Evolutionary conservation across 1,139 yeast genomes (phyloP), one percentile per base, ranked within the genome.

Genomic region (Pneumocystis murina): DNA sequence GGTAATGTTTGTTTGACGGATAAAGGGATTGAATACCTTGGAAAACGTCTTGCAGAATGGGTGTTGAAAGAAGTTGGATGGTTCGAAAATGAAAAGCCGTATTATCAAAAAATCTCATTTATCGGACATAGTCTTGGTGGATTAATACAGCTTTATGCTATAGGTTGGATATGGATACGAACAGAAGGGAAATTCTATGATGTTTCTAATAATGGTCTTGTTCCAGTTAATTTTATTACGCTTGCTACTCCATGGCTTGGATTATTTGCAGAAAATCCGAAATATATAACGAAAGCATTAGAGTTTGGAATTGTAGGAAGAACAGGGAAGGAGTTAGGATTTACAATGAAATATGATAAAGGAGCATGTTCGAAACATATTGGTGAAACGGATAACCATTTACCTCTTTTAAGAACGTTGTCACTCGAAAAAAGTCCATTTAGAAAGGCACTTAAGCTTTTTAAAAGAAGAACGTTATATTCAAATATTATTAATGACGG

Each of bases 81-180:
- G 66, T 63, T 35, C n/a, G 55, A 41, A 8, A 35, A 58, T 28
- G 60, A 63, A 28, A 48, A 43, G 20, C 64, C 63, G 3, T 75
- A 77, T 60, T 81, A 86, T 1, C 72, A 73, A 0, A 84, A 82
- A 69, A 84, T 92, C 2, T 90, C 97, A 0, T 91, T 92, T 70
- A 78, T 94, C 43, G 96, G 92, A 0, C 98, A 92, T 74, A 91
- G 97, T 0, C 76, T 92, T 40, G 98, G 98, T 40, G 98, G 98
- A 0, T 77, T 88, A 59, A 85, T 87, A 2, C 97, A 92, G 74
- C 83, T 94, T 0, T 92, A 89, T 77, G 94, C 97, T 1, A 81
- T 92, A 59, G 95, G 96, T 0, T 89, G 89, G 72, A 80, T 87
- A 41, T 81, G 84, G 61, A 82, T 84, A 77, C 63, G 61, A 35